These are phyloP conservation scores for Triglochin maritima DNA, from an alignment of 106 monocot genomes.

Conservation along the genomic window DNA sequence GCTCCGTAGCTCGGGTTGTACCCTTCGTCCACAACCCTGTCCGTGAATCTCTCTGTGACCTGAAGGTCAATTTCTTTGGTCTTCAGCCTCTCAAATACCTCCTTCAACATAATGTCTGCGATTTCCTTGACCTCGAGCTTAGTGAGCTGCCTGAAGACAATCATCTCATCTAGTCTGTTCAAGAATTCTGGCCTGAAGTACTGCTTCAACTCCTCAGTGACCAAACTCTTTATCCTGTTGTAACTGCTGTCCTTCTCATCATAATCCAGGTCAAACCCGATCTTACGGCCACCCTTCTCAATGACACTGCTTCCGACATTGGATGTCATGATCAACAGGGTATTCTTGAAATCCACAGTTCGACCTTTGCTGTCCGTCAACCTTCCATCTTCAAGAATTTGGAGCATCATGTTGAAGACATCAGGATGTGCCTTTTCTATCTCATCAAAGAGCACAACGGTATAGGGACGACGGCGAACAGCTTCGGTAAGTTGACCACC, in stretches of 20 bases:
- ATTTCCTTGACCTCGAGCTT: slow-evolving; percentile 22
- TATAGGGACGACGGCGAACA: slow-evolving; percentile 16
- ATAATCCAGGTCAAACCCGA: slow-evolving; percentile 9
- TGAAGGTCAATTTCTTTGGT: slow-evolving; percentile 12
- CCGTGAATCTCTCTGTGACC: slow-evolving; percentile 21
- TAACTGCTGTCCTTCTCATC: slow-evolving; percentile 25
- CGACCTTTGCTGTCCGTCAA: slow-evolving; percentile 21
- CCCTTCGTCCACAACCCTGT: slow-evolving; percentile 19
- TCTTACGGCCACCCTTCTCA: slow-evolving; percentile 16
- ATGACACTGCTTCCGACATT: slow-evolving; percentile 16
- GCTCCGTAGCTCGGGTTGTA: slow-evolving; percentile 27
- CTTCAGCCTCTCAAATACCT: slow-evolving; percentile 8
- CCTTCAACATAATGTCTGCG: slow-evolving; percentile 24
- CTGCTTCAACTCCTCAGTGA: slow-evolving; percentile 19
- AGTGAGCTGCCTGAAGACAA: slow-evolving; percentile 23
- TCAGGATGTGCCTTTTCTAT: slow-evolving; percentile 25
- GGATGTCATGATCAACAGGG: slow-evolving; percentile 20
- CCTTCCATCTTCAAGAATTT: slow-evolving; percentile 20
- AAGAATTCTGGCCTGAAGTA: slow-evolving; percentile 24
- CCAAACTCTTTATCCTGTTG: slow-evolving; percentile 21
- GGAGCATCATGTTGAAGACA: slow-evolving; percentile 23
- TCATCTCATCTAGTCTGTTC: slow-evolving; percentile 23
- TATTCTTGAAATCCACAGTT: slow-evolving; percentile 17
- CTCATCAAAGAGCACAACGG: slow-evolving; percentile 21
- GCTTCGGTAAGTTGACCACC: slow-evolving; percentile 18